Conservation (phyloP, 2,329 filamentous ascomycete genomes). For the Colletotrichum echinochloae region DNA sequence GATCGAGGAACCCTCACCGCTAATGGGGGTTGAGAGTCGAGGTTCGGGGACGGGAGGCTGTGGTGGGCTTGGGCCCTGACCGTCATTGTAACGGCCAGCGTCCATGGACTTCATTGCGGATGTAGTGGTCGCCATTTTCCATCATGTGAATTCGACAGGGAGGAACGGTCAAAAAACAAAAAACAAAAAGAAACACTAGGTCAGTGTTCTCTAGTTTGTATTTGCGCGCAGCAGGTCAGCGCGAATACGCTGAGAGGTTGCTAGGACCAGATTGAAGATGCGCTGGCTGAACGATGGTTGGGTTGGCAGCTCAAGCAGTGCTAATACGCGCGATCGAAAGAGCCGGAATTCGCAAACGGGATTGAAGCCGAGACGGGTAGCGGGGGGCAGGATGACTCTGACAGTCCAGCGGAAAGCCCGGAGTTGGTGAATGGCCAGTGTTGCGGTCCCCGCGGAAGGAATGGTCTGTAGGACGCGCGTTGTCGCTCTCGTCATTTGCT, state of each 20-base stretch:
- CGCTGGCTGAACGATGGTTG: neutral
- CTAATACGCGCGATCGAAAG: constrained; percentile 32
- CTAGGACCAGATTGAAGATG: neutral
- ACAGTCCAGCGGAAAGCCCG: constrained; percentile 19
- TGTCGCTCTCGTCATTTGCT: constrained; percentile 28
- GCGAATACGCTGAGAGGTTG: constrained; percentile 5
- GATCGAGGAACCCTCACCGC: constrained; percentile 34
- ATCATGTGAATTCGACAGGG: constrained; percentile 27
- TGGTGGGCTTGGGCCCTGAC: constrained; percentile 6
- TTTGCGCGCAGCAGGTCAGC: neutral
- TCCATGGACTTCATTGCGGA: constrained; percentile 38
- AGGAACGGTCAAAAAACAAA: constrained; percentile 9
- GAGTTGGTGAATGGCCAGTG: constrained; percentile 16
- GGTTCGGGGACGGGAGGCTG: constrained; percentile 43
- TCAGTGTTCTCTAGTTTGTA: neutral
- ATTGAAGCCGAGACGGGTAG: constrained; percentile 1
- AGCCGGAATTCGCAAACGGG: constrained; percentile 21
- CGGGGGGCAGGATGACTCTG: constrained; percentile 17
- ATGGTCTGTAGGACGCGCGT: constrained; percentile 1
- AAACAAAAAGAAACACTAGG: neutral
- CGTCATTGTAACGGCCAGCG: constrained; percentile 31
- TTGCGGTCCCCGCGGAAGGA: neutral
- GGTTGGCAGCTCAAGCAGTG: constrained; percentile 13
- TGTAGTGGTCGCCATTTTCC: constrained; percentile 40
- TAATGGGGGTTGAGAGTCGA: constrained; percentile 43